Base-by-base conservation (phyloP, 345 rosid species). In the Camelina laxa region DNA sequence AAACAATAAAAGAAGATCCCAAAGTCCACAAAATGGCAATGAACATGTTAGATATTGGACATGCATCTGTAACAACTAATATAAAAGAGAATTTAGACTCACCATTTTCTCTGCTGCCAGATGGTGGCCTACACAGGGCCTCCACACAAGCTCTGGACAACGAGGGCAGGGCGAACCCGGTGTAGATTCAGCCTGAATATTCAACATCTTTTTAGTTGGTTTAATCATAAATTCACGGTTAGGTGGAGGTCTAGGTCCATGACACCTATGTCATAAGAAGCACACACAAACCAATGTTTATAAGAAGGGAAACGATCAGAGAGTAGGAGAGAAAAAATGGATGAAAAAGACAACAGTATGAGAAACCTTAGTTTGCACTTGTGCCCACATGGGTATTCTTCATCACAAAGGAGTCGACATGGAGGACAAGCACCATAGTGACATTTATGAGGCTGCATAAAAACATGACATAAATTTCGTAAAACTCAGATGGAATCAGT, bases 381-480 rank as follows among this genome's bases (percentile, higher is more conserved):
- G 79, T 94, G 96, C 39, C 95, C 96, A 79, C 97, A 94, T 33
- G 85, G 84, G 76, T 83, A 94, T 69, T 86, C 96, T 85, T 87
- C 97, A 73, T 84, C 92, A 82, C 98, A 94, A 79, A 73, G 67
- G 77, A 86, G 80, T 79, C 82, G 83, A 74, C 98, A 94, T 22
- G 80, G 81, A 36, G 97, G 98, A 70, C 97, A 94, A 76, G 92
- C 88, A 74, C 97, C 97, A 79, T 94, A 90, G 77, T 94, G 98
- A 73, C 98, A 94, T 83, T 82, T 88, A 77, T 91, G 98, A 10
- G 87, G 86, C 95, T 91, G 84, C 82, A 82, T 47, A 67, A 76
- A 67, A 64, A 50, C 45, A 80, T 38, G 21, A 58, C 33, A 75
- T 20, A 15, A 45, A 17, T 38, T 31, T 45, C 72, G 30, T 21